A percentile compares a stretch with the other conserved stretches of the same genome.
These are phyloP conservation scores for Hemileccinum hortonii DNA, from an alignment of 1,284 basidiomycete species.

Conservation along the genomic window DNA sequence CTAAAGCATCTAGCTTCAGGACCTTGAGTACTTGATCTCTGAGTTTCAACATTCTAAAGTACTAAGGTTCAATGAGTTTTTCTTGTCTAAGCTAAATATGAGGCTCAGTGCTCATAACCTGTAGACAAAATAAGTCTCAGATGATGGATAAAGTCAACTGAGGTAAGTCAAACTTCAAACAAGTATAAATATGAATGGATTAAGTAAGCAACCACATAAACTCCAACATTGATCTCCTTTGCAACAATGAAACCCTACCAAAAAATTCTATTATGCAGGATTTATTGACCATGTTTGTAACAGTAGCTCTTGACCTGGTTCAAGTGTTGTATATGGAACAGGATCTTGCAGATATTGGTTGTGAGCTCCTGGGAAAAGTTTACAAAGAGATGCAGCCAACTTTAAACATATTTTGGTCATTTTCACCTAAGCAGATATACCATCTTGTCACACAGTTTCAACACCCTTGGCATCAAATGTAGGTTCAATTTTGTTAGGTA, in stretches of 20 bases:
- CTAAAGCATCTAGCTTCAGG: too few species aligned
- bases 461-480: slow-evolving; percentile 97
- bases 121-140: too few species aligned
- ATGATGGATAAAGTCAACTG: too few species aligned
- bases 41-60: too few species aligned
- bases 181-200: too few species aligned
- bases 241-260: slow-evolving; percentile 93
- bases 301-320: slow-evolving; percentile 90
- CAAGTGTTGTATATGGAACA: slow-evolving; percentile 88
- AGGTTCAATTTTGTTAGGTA: slow-evolving; percentile 74
- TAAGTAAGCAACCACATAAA: too few species aligned
- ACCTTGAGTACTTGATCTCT: too few species aligned
- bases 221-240: slow-evolving; percentile 72
- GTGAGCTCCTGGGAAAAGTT: not conserved
- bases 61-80: too few species aligned
- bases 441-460: slow-evolving; percentile 93
- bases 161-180: too few species aligned
- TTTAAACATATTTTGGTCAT: slow-evolving; percentile 87
- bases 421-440: slow-evolving; percentile 83
- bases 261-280: slow-evolving; percentile 78
- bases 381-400: slow-evolving; percentile 39
- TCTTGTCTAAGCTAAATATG: too few species aligned
- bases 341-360: slow-evolving; percentile 51
- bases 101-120: too few species aligned
- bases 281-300: slow-evolving; percentile 79